phyloP scores from a whole-genome alignment of 441 rosid genomes.

The Euphorbia schlechtendalii region DNA sequence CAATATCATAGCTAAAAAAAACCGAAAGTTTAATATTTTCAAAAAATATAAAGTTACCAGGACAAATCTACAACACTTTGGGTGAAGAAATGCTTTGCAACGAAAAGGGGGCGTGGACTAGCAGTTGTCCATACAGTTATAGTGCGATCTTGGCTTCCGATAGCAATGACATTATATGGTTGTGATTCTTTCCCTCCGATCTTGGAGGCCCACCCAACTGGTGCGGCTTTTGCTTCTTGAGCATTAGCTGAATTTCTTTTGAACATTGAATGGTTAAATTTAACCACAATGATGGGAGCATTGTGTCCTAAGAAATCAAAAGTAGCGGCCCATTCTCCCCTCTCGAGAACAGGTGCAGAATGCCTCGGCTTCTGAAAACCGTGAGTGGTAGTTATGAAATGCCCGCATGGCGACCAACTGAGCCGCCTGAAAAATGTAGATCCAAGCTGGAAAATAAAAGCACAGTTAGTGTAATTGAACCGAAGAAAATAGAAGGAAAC shows the following conservation, averaged over 20 bases:
- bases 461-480: slow-evolving; percentile 21
- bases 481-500: too few relatives aligned
- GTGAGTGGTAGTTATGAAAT: slow-evolving; percentile 92
- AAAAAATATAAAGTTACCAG: slow-evolving; percentile 48
- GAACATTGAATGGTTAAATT: slow-evolving; percentile 93
- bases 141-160: slow-evolving; percentile 98
- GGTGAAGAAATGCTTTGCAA: slow-evolving; percentile 91
- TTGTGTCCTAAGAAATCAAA: slow-evolving; percentile 96
- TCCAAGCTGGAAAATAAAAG: slow-evolving; percentile 60
- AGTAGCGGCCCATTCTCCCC: slow-evolving; percentile 97
- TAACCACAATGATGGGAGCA: slow-evolving; percentile 92
- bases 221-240: slow-evolving; percentile 47
- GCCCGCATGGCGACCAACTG: slow-evolving; percentile 99
- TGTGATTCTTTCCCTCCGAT: slow-evolving; percentile 71
- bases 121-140: slow-evolving; percentile 99
- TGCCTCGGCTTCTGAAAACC: slow-evolving; percentile 99
- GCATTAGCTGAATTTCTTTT: slow-evolving; percentile 40
- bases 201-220: slow-evolving; percentile 80
- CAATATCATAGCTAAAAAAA: background rate
- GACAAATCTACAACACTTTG: slow-evolving; percentile 98
- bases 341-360: slow-evolving; percentile 96
- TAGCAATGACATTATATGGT: slow-evolving; percentile 88
- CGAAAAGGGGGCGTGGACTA: slow-evolving; percentile 91
- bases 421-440: slow-evolving; percentile 98
- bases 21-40: background rate